Evolutionary conservation across 1,139 yeast species (phyloP).

Genomic region (Magnusiomyces ingens): DNA sequence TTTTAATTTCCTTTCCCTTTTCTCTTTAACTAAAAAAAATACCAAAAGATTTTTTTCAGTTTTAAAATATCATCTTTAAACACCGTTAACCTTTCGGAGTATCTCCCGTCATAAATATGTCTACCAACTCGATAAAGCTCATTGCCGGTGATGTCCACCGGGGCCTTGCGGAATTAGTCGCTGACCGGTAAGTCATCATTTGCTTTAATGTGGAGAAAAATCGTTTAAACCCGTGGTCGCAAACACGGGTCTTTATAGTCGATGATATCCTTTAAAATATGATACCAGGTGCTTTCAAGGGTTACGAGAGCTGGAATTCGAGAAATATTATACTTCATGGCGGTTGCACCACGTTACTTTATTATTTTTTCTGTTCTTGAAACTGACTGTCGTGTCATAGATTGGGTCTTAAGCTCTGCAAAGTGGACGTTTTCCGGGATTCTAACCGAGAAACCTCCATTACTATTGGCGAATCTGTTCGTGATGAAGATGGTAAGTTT

Average conservation of each 20-base stretch:
- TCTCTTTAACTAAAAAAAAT: background rate
- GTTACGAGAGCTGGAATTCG: background rate
- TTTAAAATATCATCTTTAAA: no score
- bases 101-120: constrained; percentile 18
- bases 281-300: background rate
- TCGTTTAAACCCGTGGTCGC: background rate
- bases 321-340: no score
- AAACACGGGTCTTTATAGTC: background rate
- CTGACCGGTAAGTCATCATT: constrained; percentile 38
- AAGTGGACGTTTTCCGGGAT: constrained; percentile 43
- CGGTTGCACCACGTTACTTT: no score
- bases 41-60: background rate
- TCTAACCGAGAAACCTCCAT: constrained; percentile 77
- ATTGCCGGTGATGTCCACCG: constrained; percentile 86
- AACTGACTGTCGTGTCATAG: constrained; percentile 18
- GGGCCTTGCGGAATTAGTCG: constrained; percentile 80
- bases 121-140: constrained; percentile 73
- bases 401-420: constrained; percentile 37
- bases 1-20: background rate
- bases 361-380: background rate
- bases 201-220: background rate
- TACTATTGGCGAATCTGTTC: constrained; percentile 87
- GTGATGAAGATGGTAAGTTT: constrained; percentile 70
- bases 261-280: no score
- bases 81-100: no score